Evolutionary conservation across 306 rosid genomes (phyloP).

Genomic region (Quercus suber): DNA sequence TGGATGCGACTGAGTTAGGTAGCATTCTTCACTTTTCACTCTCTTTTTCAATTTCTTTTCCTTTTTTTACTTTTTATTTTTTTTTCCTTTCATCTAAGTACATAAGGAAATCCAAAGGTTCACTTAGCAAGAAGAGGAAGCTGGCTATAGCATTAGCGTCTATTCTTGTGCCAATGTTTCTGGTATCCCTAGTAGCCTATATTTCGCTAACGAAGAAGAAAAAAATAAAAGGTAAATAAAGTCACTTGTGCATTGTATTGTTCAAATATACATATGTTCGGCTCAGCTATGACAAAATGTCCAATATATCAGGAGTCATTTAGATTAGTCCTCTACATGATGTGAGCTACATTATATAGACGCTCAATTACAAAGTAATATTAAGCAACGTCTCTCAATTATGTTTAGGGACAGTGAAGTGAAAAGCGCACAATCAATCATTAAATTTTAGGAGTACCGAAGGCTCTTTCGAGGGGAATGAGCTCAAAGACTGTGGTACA

Average conservation of each 20-base stretch:
- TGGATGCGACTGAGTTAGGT: slow-evolving; percentile 15
- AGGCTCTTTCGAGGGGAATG: neutral
- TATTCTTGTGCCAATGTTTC: neutral
- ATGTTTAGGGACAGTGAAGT: too few relatives aligned
- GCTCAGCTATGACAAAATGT: too few relatives aligned
- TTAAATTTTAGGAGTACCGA: too few relatives aligned
- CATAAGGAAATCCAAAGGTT: neutral
- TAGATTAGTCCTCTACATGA: too few relatives aligned
- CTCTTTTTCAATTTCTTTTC: too few relatives aligned
- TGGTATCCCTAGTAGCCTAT: neutral
- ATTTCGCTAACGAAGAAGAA: neutral
- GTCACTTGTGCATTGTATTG: neutral
- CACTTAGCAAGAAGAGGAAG: neutral
- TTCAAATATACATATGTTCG: too few relatives aligned
- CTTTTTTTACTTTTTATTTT: too few relatives aligned
- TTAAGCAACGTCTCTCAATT: too few relatives aligned
- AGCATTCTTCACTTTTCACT: neutral
- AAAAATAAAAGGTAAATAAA: neutral
- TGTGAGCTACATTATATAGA: too few relatives aligned
- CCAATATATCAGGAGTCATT: too few relatives aligned
- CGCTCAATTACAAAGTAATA: too few relatives aligned
- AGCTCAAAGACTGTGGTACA: neutral
- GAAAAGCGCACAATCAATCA: too few relatives aligned
- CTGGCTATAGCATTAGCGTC: neutral
- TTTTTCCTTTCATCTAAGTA: neutral